Evolutionary conservation across 2,329 filamentous ascomycete species (phyloP).

Genomic region (Colletotrichum karsti): DNA sequence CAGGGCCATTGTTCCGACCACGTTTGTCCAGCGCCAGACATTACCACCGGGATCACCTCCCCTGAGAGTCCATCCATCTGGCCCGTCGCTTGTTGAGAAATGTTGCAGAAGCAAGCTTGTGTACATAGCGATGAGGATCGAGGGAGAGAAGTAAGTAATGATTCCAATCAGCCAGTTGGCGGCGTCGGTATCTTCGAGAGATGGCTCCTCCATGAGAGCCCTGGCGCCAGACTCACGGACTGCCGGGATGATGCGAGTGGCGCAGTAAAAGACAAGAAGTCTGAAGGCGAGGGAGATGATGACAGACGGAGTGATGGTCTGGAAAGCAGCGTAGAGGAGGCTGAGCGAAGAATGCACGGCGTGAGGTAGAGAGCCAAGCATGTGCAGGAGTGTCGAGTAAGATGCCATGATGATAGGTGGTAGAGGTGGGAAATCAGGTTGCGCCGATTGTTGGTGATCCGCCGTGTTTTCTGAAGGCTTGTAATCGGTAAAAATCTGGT

Average conservation of each 20-base stretch:
- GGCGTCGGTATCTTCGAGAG: constrained; percentile 84
- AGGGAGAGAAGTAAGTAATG: constrained; percentile 93
- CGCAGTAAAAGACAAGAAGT: constrained; percentile 93
- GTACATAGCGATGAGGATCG: constrained; percentile 94
- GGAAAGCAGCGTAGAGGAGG: constrained; percentile 89
- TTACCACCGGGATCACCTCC: constrained; percentile 86
- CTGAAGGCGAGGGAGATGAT: constrained; percentile 95
- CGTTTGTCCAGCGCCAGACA: constrained; percentile 92
- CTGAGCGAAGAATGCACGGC: constrained; percentile 85
- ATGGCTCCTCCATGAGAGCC: constrained; percentile 84
- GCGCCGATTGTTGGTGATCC: constrained; percentile 58
- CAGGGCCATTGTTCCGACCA: constrained; percentile 86
- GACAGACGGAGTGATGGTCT: constrained; percentile 94
- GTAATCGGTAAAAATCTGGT: constrained; percentile 99
- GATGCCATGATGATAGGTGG: constrained; percentile 99
- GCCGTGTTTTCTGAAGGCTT: constrained; percentile 76
- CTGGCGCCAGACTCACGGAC: constrained; percentile 87
- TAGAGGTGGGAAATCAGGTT: constrained; percentile 94
- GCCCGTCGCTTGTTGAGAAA: constrained; percentile 80
- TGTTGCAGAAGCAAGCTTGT: constrained; percentile 96
- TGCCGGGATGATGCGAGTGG: constrained; percentile 94
- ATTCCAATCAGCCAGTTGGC: constrained; percentile 83
- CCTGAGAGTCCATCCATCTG: constrained; percentile 83
- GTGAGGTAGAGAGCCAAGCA: constrained; percentile 82
- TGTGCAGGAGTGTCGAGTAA: constrained; percentile 88